Base-by-base conservation (phyloP, 768 basidiomycete species). In the Mycena capillaripes region DNA sequence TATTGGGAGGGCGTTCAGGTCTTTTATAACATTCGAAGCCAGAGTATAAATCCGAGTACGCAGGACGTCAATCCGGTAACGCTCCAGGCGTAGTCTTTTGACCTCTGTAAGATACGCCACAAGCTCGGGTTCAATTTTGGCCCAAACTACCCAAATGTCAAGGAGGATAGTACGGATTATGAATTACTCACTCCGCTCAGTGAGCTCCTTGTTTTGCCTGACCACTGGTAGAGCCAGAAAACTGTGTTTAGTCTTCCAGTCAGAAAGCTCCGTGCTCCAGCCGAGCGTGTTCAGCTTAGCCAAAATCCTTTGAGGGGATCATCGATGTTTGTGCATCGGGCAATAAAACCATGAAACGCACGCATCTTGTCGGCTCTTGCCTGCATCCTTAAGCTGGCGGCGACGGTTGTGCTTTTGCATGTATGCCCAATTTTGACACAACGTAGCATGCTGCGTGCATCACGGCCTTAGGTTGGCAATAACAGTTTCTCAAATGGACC, bases 141-240 rank as follows among this genome's bases (percentile, higher is more conserved):
- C 61, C 82, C 81, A 82, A 25, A 70, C 81, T 65, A 19, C 9
- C 12, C 42, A 27, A n/a, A 56, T 32, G 21, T 34, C 19, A 32
- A 30, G 32, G 21, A 19, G 3, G 21, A 53, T 25, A 34, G 17
- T 34, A 5, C 21, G 19, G 21, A 48, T 53, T 27, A 40, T 30
- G 36, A 30, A 55, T 42, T 12, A 53, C 63, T 23, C 16, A 65
- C 63, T 34, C 57, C 76, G 74, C 29, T 80, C 80, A 9, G 77
- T 79, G 5, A 83, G 74, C 16, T 66, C 65, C 52, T 70, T 72
- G 3, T 76, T 55, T 38, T 74, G 57, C 4, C 71, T 62, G 6
- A 78, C 56, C 38, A 70, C 75, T 29, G 81, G 79, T 21, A 80
- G 58, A 16, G 62, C 34, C 25, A 52, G 36, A 16, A 77, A 42